Conservation (phyloP, 1,284 basidiomycete species). For the Ceratobasidium sp. region DNA sequence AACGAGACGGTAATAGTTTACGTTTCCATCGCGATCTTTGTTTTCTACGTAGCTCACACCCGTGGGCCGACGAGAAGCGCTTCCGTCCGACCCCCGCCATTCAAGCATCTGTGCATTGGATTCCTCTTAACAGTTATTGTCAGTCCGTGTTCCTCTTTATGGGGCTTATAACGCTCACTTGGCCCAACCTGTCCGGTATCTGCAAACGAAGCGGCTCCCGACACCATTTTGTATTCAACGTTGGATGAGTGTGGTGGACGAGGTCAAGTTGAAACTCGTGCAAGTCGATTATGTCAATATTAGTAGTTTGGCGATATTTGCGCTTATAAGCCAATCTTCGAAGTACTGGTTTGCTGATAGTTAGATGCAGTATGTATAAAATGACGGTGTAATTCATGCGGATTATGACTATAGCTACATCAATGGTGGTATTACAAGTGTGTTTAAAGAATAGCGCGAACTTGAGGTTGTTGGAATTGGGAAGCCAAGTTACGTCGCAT, state of each 20-base stretch:
- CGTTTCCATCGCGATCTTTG: constrained; percentile 22
- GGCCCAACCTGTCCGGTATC: constrained; percentile 31
- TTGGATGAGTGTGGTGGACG: background rate
- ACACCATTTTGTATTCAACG: constrained; percentile 20
- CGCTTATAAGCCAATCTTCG: background rate
- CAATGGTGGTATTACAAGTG: background rate
- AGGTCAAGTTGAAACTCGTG: background rate
- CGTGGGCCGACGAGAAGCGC: constrained; percentile 58
- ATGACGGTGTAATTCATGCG: background rate
- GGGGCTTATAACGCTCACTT: constrained; percentile 3
- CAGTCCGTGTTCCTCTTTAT: background rate
- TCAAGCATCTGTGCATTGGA: constrained; percentile 61
- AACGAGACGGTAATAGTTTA: constrained; percentile 24
- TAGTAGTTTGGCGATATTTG: background rate
- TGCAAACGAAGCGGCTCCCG: constrained; percentile 4
- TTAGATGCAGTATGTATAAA: background rate
- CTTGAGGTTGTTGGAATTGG: constrained; percentile 23
- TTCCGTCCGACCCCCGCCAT: constrained; percentile 68
- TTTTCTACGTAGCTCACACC: constrained; percentile 18
- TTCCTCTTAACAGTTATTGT: background rate
- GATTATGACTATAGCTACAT: constrained; percentile 4
- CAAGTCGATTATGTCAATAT: background rate
- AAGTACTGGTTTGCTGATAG: background rate
- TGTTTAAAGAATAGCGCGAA: background rate
- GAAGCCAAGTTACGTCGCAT: constrained; percentile 21